Conservation (phyloP, 2,329 filamentous ascomycete species). For the Alternaria sp. region DNA sequence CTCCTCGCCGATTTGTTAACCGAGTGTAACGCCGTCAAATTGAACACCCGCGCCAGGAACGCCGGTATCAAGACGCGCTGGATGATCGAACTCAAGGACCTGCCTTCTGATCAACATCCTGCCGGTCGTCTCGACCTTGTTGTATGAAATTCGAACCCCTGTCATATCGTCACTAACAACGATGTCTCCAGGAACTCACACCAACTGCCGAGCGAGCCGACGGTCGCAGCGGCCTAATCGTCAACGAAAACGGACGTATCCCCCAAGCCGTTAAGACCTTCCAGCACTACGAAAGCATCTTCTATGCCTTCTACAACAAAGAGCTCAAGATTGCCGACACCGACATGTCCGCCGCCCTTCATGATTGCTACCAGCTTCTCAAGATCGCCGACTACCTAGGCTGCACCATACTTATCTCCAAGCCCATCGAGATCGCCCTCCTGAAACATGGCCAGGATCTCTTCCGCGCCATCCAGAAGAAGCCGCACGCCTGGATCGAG, state of each 20-base stretch:
- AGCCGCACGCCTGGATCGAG: conserved; percentile 55
- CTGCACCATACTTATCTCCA: conserved; percentile 52
- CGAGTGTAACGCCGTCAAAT: conserved; percentile 35
- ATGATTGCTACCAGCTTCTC: conserved; percentile 50
- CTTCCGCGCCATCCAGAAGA: conserved; percentile 52
- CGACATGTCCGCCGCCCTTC: conserved; percentile 49
- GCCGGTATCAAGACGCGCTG: conserved; percentile 38
- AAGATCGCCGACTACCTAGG: conserved; percentile 56
- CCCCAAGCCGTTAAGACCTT: conserved; percentile 34
- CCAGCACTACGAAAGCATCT: conserved; percentile 52
- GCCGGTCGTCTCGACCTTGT: conserved; percentile 35
- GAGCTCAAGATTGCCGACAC: conserved; percentile 50
- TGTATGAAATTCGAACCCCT: conserved; percentile 25
- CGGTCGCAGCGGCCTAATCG: conserved; percentile 22
- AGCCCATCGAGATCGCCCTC: conserved; percentile 56
- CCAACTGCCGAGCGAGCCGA: conserved; percentile 37
- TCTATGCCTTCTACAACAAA: conserved; percentile 56
- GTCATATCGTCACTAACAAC: conserved; percentile 5
- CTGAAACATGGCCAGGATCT: conserved; percentile 56
- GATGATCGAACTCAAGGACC: conserved; percentile 41
- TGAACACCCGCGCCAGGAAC: conserved; percentile 30
- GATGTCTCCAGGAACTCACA: conserved; percentile 40
- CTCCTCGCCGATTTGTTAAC: conserved; percentile 41
- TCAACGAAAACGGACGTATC: conserved; percentile 47
- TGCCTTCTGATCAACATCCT: conserved; percentile 25